Percentiles rank a stretch among this genome's conserved stretches.
phyloP scores from a whole-genome alignment of 2,329 filamentous ascomycete genomes.

The Fusarium goolgardi region DNA sequence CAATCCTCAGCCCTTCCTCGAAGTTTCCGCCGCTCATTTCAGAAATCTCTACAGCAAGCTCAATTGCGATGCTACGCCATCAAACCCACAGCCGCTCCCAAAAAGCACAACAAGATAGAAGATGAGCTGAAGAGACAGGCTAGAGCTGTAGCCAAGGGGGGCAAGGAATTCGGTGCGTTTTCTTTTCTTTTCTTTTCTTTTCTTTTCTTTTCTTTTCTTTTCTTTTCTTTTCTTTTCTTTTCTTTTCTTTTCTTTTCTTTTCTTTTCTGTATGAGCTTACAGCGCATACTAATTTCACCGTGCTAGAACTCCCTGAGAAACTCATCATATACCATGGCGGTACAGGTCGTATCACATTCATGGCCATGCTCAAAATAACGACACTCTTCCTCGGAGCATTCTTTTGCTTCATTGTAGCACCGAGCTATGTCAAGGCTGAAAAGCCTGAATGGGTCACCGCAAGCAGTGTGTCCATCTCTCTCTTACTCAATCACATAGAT shows the following conservation, averaged over 20 bases:
- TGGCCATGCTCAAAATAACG: slow-evolving; percentile 77
- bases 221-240: accelerated
- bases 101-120: slow-evolving; percentile 34
- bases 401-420: slow-evolving; percentile 72
- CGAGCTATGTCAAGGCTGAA: slow-evolving; percentile 63
- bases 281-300: neutral
- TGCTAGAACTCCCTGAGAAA: slow-evolving; percentile 63
- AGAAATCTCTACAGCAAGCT: slow-evolving; percentile 43
- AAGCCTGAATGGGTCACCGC: slow-evolving; percentile 52
- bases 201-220: accelerated
- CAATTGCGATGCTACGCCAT: slow-evolving; percentile 46
- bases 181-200: accelerated
- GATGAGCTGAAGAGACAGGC: slow-evolving; percentile 48
- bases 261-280: too few species aligned
- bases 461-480: slow-evolving; percentile 51
- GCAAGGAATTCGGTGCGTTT: slow-evolving; percentile 40
- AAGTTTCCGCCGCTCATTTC: slow-evolving; percentile 37
- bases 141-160: slow-evolving; percentile 39
- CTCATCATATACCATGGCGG: slow-evolving; percentile 82
- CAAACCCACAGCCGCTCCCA: slow-evolving; percentile 21
- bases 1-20: slow-evolving; percentile 24
- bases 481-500: neutral
- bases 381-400: slow-evolving; percentile 76
- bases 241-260: accelerated
- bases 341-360: slow-evolving; percentile 71